A percentile compares a stretch with the other conserved stretches of the same genome.
Conservation (phyloP, 176 grass and related monocot species). For the Carex littledalei region DNA sequence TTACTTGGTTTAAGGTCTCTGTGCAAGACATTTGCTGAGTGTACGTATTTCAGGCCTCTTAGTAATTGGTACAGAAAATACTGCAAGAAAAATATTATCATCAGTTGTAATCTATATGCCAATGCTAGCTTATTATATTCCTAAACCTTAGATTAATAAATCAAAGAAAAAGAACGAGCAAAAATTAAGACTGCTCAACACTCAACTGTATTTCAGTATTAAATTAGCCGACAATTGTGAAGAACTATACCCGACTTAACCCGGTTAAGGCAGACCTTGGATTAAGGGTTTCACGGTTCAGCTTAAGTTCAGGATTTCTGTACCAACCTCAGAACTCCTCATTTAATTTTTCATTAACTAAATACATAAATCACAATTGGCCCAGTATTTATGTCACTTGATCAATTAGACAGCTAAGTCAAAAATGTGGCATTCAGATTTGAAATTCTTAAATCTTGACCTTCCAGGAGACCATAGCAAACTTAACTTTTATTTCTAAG, state of each 20-base stretch:
- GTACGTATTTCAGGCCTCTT: constrained; percentile 90
- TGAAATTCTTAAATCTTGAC: background rate
- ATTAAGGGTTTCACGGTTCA: background rate
- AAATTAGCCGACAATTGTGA: background rate
- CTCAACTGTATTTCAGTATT: background rate
- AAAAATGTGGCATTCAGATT: background rate
- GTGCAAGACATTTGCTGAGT: constrained; percentile 91
- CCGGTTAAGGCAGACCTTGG: background rate
- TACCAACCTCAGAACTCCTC: background rate
- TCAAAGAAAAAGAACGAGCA: background rate
- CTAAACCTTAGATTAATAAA: background rate
- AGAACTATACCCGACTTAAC: background rate
- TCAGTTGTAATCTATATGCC: background rate
- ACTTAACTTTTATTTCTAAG: background rate
- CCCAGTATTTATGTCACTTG: background rate
- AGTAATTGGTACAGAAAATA: constrained; percentile 93
- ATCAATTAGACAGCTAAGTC: background rate
- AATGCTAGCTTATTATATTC: background rate
- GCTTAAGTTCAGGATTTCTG: background rate
- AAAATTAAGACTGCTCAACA: background rate
- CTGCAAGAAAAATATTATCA: constrained; percentile 30
- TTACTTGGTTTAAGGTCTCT: constrained; percentile 93
- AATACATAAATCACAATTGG: background rate
- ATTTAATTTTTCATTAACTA: background rate
- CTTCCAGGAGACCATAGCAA: background rate